Conservation (phyloP, 1,284 basidiomycete species). For the Athelia psychrophila region DNA sequence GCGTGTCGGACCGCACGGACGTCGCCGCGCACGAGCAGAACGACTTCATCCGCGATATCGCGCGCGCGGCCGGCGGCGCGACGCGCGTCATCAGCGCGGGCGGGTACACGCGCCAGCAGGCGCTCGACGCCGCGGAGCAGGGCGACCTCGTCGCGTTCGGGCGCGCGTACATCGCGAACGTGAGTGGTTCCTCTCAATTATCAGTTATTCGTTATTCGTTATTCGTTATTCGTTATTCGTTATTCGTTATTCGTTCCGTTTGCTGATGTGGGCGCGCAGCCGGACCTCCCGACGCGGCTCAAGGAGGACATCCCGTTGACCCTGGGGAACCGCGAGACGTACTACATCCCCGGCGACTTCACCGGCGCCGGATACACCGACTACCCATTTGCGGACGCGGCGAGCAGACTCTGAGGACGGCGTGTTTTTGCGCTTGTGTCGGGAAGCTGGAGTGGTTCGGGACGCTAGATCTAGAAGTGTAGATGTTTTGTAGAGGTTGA, state of each 20-base stretch:
- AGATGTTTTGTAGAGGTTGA: too few relatives aligned
- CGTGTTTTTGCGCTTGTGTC: too few relatives aligned
- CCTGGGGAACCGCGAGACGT: not conserved
- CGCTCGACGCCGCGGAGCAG: slow-evolving; percentile 1
- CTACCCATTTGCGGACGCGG: not conserved
- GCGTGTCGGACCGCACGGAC: slow-evolving; percentile 4
- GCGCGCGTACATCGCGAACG: not conserved
- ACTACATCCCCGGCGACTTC: not conserved
- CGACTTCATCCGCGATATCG: slow-evolving; percentile 10
- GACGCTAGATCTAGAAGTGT: too few relatives aligned
- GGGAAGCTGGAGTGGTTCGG: too few relatives aligned
- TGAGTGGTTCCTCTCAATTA: not conserved
- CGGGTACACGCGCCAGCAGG: slow-evolving; percentile 19
- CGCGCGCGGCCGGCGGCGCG: slow-evolving; percentile 1
- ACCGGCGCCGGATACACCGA: not conserved
- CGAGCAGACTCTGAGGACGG: too few relatives aligned
- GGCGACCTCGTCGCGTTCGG: not conserved
- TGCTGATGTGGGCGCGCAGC: not conserved
- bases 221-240: too few relatives aligned
- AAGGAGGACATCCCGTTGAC: not conserved
- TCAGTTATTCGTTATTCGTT: too few relatives aligned
- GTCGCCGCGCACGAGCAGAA: slow-evolving; percentile 5
- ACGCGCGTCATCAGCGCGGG: slow-evolving; percentile 29
- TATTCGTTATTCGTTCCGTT: not conserved
- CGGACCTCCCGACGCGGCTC: not conserved